Percentiles rank a stretch among this genome's conserved stretches.
phyloP scores from a whole-genome alignment of 352 stramenopile genomes.

The Globisporangium mamillatum region DNA sequence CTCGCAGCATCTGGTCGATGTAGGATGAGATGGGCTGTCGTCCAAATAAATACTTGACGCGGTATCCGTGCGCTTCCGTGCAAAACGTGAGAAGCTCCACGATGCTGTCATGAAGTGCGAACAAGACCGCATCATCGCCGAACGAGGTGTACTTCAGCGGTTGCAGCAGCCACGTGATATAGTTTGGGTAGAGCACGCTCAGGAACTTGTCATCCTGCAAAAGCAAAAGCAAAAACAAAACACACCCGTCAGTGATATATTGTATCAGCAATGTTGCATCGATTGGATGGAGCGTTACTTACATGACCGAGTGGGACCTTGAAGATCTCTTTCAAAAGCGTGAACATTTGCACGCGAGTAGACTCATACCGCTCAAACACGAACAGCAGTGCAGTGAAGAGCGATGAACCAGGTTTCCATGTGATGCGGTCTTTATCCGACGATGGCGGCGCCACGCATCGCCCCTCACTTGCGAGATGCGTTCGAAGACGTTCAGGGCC shows the following conservation, averaged over 20 bases:
- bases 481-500: slow-evolving; percentile 62
- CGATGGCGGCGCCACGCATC: slow-evolving; percentile 54
- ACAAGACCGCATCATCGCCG: slow-evolving; percentile 49
- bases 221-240: neutral
- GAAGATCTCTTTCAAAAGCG: slow-evolving; percentile 71
- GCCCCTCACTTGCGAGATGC: slow-evolving; percentile 67
- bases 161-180: slow-evolving; percentile 84
- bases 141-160: slow-evolving; percentile 63
- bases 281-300: slow-evolving; percentile 8
- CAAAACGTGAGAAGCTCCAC: slow-evolving; percentile 86
- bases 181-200: slow-evolving; percentile 84
- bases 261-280: neutral
- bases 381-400: slow-evolving; percentile 69
- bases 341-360: slow-evolving; percentile 63
- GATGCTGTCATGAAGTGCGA: slow-evolving; percentile 77
- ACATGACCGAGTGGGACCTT: slow-evolving; percentile 65
- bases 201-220: slow-evolving; percentile 84
- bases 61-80: slow-evolving; percentile 80
- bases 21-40: slow-evolving; percentile 74
- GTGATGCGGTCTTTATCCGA: slow-evolving; percentile 60
- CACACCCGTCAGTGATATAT: neutral
- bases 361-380: slow-evolving; percentile 68
- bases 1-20: slow-evolving; percentile 68
- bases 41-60: slow-evolving; percentile 86
- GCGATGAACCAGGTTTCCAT: slow-evolving; percentile 63